These are phyloP conservation scores for Avena eriantha DNA, from an alignment of 176 grass and related monocot species.

Conservation along the genomic window DNA sequence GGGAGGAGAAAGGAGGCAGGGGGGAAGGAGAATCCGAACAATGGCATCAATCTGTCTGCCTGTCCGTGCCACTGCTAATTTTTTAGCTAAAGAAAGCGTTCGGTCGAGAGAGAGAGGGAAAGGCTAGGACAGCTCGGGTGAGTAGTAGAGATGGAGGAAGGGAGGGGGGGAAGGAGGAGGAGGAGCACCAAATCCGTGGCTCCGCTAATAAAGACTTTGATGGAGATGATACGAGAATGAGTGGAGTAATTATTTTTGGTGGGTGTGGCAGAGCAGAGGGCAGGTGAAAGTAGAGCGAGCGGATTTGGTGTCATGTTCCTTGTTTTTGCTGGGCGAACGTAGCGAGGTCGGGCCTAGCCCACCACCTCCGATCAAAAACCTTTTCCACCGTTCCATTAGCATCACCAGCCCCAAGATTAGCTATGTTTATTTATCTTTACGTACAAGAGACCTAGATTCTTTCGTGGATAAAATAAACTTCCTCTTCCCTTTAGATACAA, in stretches of 20 bases:
- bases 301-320: constrained; percentile 27
- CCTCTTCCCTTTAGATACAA: background rate
- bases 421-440: background rate
- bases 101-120: background rate
- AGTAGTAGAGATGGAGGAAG: constrained; percentile 15
- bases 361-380: background rate
- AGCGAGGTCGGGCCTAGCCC: background rate
- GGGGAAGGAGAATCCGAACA: background rate
- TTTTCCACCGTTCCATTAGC: background rate
- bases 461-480: background rate
- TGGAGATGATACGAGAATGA: constrained; percentile 4
- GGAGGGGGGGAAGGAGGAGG: background rate
- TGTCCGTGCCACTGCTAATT: constrained; percentile 33
- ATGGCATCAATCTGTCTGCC: constrained; percentile 51
- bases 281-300: constrained; percentile 6
- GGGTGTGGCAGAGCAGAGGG: background rate
- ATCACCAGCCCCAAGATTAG: background rate
- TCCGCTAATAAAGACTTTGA: background rate
- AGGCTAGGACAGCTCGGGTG: background rate
- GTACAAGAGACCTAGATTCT: no score
- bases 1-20: constrained; percentile 12
- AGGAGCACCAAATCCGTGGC: constrained; percentile 19
- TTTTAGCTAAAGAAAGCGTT: constrained; percentile 39
- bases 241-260: constrained; percentile 8
- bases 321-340: constrained; percentile 20